Evolutionary conservation across 345 rosid species (phyloP).

Genomic region (Melastoma malabathricum): DNA sequence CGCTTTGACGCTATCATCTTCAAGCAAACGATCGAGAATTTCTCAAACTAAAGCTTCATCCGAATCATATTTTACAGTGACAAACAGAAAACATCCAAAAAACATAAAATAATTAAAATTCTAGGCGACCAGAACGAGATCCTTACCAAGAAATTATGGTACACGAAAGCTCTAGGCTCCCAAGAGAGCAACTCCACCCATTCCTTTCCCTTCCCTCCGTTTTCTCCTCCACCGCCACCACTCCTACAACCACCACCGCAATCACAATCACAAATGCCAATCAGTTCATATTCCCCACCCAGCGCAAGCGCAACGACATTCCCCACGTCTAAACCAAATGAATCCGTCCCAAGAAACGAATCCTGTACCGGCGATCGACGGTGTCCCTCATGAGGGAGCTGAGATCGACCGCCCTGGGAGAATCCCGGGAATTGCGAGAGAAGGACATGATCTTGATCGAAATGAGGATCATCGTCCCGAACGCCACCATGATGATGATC

Average conservation of each 20-base stretch:
- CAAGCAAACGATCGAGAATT: too few species aligned
- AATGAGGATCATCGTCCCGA: slow-evolving; percentile 56
- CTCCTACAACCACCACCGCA: slow-evolving; percentile 14
- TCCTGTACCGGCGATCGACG: neutral
- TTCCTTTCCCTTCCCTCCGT: slow-evolving; percentile 38
- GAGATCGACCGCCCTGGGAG: slow-evolving; percentile 59
- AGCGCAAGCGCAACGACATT: slow-evolving; percentile 12
- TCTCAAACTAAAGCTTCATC: too few species aligned
- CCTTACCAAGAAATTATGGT: slow-evolving; percentile 86
- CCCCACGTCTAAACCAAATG: too few species aligned
- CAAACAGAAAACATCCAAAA: neutral
- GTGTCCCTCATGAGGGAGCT: slow-evolving; percentile 30
- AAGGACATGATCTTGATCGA: slow-evolving; percentile 57
- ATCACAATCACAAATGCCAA: slow-evolving; percentile 1
- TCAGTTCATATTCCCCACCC: neutral
- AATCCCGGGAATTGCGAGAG: slow-evolving; percentile 37
- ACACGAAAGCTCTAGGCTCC: slow-evolving; percentile 83
- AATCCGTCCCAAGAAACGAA: too few species aligned
- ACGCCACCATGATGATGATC: slow-evolving; percentile 41
- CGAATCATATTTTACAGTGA: too few species aligned
- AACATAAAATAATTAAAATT: neutral
- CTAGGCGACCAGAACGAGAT: neutral
- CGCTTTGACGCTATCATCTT: too few species aligned
- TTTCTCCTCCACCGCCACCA: slow-evolving; percentile 16
- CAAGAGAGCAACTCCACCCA: slow-evolving; percentile 89